Conservation (phyloP, 768 basidiomycete species). For the Suillus sp. region DNA sequence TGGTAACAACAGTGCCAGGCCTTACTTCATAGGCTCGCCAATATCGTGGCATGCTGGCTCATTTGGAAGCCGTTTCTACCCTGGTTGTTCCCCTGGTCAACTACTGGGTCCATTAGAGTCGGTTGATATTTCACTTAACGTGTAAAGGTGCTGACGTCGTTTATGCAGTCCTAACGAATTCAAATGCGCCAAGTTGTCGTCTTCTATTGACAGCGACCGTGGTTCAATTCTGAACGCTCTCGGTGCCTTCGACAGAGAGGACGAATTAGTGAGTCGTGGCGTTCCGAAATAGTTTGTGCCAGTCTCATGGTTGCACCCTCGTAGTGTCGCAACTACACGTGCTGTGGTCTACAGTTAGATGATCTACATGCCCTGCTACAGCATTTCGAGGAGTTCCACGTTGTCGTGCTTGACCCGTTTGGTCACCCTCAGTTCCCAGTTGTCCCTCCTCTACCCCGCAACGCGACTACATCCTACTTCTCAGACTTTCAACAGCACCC, state of each 20-base stretch:
- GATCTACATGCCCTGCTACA: constrained; percentile 85
- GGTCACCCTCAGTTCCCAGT: constrained; percentile 35
- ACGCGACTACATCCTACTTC: constrained; percentile 20
- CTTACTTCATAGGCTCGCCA: constrained; percentile 74
- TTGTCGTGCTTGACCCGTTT: constrained; percentile 64
- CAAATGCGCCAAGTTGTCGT: constrained; percentile 46
- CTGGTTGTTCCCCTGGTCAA: constrained; percentile 63
- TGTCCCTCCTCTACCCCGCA: constrained; percentile 31
- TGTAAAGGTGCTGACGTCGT: constrained; percentile 6
- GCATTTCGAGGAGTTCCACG: constrained; percentile 91
- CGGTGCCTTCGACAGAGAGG: constrained; percentile 66
- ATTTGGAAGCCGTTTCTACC: constrained; percentile 63
- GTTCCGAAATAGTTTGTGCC: background rate
- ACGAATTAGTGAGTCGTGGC: constrained; percentile 60
- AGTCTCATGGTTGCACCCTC: constrained; percentile 1
- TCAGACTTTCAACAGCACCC: constrained; percentile 29
- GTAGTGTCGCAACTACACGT: constrained; percentile 85
- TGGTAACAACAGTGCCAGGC: constrained; percentile 49
- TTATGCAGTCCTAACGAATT: constrained; percentile 46
- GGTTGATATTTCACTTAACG: constrained; percentile 28
- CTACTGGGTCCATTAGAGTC: constrained; percentile 68
- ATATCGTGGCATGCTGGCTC: constrained; percentile 71
- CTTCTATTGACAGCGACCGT: constrained; percentile 63
- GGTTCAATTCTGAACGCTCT: constrained; percentile 65
- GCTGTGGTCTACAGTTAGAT: constrained; percentile 78